Evolutionary conservation across 371 early-diverging fungal species (phyloP), one percentile per base, ranked within the genome.

Genomic region (Mucor saturninus): DNA sequence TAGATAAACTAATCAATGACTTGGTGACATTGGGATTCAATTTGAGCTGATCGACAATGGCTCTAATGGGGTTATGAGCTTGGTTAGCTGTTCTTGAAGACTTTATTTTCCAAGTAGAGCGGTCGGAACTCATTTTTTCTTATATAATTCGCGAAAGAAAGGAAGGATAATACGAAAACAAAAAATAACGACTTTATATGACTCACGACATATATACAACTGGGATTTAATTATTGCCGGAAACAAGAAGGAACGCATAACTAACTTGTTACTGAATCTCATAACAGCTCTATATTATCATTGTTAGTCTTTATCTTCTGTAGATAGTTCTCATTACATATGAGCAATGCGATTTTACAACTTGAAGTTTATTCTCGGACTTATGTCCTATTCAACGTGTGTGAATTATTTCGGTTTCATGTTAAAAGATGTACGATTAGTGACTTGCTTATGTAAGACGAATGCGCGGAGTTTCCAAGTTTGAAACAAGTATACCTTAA

Each of bases 61-160:
- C 85, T 59, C 97, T 86, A 72, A 96, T 96, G 58, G 97, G 96
- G 75, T 96, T 96, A 64, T 84, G 75, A 0, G 97, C 95, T 70
- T 89, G 84, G 59, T 88, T 80, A 42, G 94, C 79, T 21, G 88
- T 86, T 55, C 68, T 73, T 37, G 89, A 87, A 45, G 84, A 74
- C 21, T 77, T 62, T 59, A 85, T 74, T 42, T 80, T 76, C 86
- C 84, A 84, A 10, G 64, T 30, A 28, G 65, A 38, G 63, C 73
- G 72, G 38, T 70, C 64, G 14, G 69, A 69, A 48, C 70, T 68
- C 73, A 72, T 72, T 38, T 14, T n/a, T 39, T 38, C 26, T 4
- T 21, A 56, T 38, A 39, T 30, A 35, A 21, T 21, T 21, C 21
- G 21, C 29, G 31, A 49, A 54, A 54, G 13, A 7, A 28, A 13